phyloP scores from a whole-genome alignment of 805 yeast species.

The Zygosaccharomyces bailii region DNA sequence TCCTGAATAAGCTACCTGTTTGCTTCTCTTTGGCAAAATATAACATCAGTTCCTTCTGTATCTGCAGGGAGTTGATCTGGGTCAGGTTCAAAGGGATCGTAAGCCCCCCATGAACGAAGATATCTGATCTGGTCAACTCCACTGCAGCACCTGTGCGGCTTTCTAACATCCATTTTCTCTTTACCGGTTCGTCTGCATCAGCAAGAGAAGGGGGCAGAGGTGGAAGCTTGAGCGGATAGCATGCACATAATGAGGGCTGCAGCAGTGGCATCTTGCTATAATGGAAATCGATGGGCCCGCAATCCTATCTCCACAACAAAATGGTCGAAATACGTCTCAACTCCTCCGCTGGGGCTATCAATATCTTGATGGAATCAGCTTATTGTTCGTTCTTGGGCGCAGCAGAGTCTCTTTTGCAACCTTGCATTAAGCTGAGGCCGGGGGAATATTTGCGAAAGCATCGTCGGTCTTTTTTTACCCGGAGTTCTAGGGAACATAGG shows the following conservation, averaged over 20 bases:
- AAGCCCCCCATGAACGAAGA: conserved; percentile 67
- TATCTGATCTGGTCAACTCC: conserved; percentile 52
- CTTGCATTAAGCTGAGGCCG: not conserved
- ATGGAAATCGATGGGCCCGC: not conserved
- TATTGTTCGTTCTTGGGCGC: not conserved
- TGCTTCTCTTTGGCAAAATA: conserved; percentile 29
- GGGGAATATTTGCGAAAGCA: not conserved
- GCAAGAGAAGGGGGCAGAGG: conserved; percentile 14
- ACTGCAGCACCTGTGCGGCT: conserved; percentile 69
- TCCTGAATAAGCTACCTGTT: conserved; percentile 25
- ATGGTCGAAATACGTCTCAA: not conserved
- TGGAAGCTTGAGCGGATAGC: conserved; percentile 49
- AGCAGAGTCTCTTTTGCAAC: not conserved
- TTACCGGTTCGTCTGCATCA: conserved; percentile 41
- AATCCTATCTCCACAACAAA: not conserved
- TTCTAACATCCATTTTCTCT: conserved; percentile 52
- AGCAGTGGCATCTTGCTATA: conserved; percentile 50
- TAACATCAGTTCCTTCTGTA: conserved; percentile 40
- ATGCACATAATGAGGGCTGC: conserved; percentile 60
- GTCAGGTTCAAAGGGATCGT: conserved; percentile 52
- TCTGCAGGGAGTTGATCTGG: conserved; percentile 39
- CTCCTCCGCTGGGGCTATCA: not conserved
- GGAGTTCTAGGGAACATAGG: not conserved
- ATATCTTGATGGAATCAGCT: not conserved
- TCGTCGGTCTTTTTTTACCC: not conserved